Conservation (phyloP, 2,329 filamentous ascomycete genomes). For the Tolypocladium amazonense region DNA sequence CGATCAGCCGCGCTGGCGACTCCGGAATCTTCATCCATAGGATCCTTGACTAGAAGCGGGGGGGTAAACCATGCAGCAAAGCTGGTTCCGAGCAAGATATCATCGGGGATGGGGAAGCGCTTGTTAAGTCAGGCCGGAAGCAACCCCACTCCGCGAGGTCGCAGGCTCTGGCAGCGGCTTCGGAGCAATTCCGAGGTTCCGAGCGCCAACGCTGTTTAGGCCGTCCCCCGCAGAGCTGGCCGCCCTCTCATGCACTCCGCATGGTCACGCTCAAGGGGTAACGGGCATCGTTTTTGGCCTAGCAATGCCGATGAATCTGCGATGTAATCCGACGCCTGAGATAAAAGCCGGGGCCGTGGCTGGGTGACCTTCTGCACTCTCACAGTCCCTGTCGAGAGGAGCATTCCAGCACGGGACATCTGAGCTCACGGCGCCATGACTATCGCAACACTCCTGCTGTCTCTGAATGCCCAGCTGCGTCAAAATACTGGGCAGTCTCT, state of each 20-base stretch:
- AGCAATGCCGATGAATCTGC: background rate
- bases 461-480: conserved; percentile 8
- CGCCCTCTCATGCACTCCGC: background rate
- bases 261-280: background rate
- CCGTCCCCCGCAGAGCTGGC: background rate
- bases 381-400: background rate
- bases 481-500: conserved; percentile 13
- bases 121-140: background rate
- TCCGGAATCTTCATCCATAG: conserved; percentile 1
- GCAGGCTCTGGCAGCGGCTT: background rate
- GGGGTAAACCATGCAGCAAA: background rate
- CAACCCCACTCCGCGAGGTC: background rate
- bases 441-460: conserved; percentile 11
- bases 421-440: conserved; percentile 11
- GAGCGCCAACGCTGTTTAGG: background rate
- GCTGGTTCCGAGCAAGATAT: background rate
- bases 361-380: background rate
- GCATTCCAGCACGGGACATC: background rate
- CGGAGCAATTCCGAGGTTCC: background rate
- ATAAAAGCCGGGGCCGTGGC: background rate
- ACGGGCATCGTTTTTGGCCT: background rate
- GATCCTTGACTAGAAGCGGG: background rate
- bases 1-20: conserved; percentile 1
- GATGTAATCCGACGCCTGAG: background rate
- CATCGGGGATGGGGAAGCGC: background rate